A percentile compares a stretch with the other conserved stretches of the same genome.
Conservation (phyloP, 768 basidiomycete species). For the Galerina marginata region DNA sequence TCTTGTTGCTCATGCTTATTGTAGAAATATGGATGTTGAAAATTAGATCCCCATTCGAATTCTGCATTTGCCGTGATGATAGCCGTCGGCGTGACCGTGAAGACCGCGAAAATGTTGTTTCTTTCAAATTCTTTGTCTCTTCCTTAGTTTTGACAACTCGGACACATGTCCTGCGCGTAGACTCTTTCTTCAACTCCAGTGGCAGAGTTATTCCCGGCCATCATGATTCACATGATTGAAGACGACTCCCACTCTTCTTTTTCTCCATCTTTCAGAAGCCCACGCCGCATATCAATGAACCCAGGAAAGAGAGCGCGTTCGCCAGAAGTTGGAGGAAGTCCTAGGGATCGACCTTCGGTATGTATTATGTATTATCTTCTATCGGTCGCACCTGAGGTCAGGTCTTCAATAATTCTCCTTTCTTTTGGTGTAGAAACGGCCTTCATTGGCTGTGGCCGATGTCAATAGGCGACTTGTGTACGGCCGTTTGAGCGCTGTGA, state of each 20-base stretch:
- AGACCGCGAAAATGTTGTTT: too few relatives aligned
- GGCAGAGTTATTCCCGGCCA: constrained; percentile 11
- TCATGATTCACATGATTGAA: constrained; percentile 54
- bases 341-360: constrained; percentile 61
- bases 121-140: too few relatives aligned
- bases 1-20: not conserved
- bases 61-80: not conserved
- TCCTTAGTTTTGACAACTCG: too few relatives aligned
- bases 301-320: constrained; percentile 65
- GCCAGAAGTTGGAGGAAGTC: constrained; percentile 48
- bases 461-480: constrained; percentile 17
- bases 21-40: constrained; percentile 3
- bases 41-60: not conserved
- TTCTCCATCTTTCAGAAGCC: constrained; percentile 45
- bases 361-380: constrained; percentile 1
- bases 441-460: constrained; percentile 41
- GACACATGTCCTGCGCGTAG: constrained; percentile 15
- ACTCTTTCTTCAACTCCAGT: constrained; percentile 7
- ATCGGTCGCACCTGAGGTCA: not conserved
- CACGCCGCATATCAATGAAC: constrained; percentile 30
- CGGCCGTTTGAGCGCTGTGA: constrained; percentile 16
- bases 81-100: too few relatives aligned
- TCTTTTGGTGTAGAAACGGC: constrained; percentile 57
- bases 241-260: constrained; percentile 47
- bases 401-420: constrained; percentile 1